phyloP scores from a whole-genome alignment of 768 basidiomycete genomes.

The Boletus insuetus region DNA sequence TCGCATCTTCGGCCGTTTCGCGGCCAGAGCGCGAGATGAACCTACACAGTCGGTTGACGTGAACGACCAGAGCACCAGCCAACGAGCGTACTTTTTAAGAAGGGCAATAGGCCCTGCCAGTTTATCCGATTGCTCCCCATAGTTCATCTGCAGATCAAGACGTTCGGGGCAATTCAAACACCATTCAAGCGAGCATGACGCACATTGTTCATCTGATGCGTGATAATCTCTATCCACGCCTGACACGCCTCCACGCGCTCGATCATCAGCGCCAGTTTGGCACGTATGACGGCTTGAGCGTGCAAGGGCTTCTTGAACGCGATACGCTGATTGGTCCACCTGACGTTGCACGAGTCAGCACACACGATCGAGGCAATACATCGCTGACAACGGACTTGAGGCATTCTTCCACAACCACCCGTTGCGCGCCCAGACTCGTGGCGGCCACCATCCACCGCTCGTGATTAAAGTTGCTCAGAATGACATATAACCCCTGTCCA shows the following conservation, averaged over 20 bases:
- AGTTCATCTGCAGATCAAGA: conserved; percentile 63
- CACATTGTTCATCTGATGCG: conserved; percentile 90
- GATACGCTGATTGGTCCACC: conserved; percentile 85
- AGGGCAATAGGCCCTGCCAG: conserved; percentile 88
- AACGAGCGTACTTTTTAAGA: conserved; percentile 70
- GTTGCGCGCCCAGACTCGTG: conserved; percentile 70
- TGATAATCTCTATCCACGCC: conserved; percentile 87
- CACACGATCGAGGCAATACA: not conserved
- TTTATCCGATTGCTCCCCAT: conserved; percentile 78
- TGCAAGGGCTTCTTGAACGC: conserved; percentile 88
- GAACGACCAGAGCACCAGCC: not conserved
- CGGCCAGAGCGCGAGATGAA: conserved; percentile 58
- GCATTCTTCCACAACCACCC: conserved; percentile 85
- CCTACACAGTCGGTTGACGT: conserved; percentile 34
- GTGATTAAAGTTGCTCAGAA: conserved; percentile 86
- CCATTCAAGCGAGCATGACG: conserved; percentile 12
- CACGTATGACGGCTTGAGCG: conserved; percentile 81
- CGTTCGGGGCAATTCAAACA: not conserved
- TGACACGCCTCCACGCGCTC: conserved; percentile 83
- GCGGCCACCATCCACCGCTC: conserved; percentile 86
- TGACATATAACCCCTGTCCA: conserved; percentile 79
- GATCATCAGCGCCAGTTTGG: conserved; percentile 88
- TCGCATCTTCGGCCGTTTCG: conserved; percentile 63
- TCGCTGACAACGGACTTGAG: conserved; percentile 54
- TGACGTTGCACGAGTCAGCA: conserved; percentile 29